Evolutionary conservation across 331 rosid species (phyloP).

Genomic region (Ulmus americana): DNA sequence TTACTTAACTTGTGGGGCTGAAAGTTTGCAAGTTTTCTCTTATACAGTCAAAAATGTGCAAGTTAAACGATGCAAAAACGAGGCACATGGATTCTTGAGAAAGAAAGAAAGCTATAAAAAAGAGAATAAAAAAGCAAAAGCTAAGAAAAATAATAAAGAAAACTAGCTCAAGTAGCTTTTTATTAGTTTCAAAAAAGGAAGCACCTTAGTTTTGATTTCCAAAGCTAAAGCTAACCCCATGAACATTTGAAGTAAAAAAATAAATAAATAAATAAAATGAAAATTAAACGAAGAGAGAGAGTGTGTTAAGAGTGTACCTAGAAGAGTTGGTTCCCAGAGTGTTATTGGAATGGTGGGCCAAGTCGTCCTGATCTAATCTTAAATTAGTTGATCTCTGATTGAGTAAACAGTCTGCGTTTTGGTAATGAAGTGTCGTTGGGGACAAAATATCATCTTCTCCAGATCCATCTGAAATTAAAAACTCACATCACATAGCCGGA

Average conservation of each 20-base stretch:
- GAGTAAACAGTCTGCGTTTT: constrained; percentile 35
- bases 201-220: constrained; percentile 22
- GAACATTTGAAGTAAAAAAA: neutral
- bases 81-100: constrained; percentile 28
- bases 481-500: too few relatives aligned
- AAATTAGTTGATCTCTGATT: constrained; percentile 38
- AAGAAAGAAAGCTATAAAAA: constrained; percentile 17
- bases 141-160: constrained; percentile 25
- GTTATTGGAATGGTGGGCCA: constrained; percentile 35
- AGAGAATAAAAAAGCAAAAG: constrained; percentile 40
- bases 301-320: constrained; percentile 38
- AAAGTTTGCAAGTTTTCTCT: neutral
- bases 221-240: constrained; percentile 8
- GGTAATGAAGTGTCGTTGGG: constrained; percentile 35
- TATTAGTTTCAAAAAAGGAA: constrained; percentile 35
- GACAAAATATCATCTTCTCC: constrained; percentile 69
- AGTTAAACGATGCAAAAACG: constrained; percentile 13
- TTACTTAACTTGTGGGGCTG: too few relatives aligned
- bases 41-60: neutral
- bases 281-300: constrained; percentile 16
- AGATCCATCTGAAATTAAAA: constrained; percentile 47
- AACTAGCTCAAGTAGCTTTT: constrained; percentile 18
- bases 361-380: constrained; percentile 36
- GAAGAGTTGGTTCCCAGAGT: constrained; percentile 59
- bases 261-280: constrained; percentile 5